Evolutionary conservation across 345 rosid species (phyloP).

Genomic region (Rhodamnia rubescens): DNA sequence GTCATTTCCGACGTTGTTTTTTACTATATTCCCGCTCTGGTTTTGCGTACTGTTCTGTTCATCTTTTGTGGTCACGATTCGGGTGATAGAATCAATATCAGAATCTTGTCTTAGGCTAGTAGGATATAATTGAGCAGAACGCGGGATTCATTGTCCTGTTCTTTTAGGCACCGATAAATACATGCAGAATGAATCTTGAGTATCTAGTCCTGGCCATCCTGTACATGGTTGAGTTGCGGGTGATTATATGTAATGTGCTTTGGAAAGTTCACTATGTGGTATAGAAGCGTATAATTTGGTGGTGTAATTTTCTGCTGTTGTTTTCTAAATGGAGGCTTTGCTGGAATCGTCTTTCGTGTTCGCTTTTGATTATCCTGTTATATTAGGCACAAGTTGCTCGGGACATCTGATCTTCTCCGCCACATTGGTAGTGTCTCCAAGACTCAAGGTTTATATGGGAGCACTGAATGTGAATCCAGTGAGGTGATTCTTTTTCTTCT

Average conservation of each 20-base stretch:
- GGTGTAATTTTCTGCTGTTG: neutral
- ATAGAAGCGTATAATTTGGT: neutral
- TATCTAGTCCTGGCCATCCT: neutral
- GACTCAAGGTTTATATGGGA: slow-evolving; percentile 40
- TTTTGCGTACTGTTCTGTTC: neutral
- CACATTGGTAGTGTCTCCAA: slow-evolving; percentile 41
- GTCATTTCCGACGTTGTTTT: neutral
- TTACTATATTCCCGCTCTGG: neutral
- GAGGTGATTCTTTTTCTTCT: slow-evolving; percentile 28
- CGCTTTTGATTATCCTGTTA: neutral
- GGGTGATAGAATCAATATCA: neutral
- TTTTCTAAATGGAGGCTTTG: neutral
- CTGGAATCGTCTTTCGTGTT: neutral
- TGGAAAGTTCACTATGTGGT: neutral
- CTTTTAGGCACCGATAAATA: neutral
- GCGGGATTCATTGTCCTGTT: neutral
- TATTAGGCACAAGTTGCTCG: slow-evolving; percentile 44
- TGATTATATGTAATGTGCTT: neutral
- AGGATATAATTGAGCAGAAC: neutral
- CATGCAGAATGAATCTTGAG: neutral
- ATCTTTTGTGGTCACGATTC: neutral
- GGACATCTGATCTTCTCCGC: slow-evolving; percentile 47
- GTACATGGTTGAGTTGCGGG: neutral
- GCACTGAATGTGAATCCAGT: slow-evolving; percentile 31
- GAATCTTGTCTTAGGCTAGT: neutral